Conservation (phyloP, 495 filamentous ascomycete genomes). For the Aspergillus affinis region DNA sequence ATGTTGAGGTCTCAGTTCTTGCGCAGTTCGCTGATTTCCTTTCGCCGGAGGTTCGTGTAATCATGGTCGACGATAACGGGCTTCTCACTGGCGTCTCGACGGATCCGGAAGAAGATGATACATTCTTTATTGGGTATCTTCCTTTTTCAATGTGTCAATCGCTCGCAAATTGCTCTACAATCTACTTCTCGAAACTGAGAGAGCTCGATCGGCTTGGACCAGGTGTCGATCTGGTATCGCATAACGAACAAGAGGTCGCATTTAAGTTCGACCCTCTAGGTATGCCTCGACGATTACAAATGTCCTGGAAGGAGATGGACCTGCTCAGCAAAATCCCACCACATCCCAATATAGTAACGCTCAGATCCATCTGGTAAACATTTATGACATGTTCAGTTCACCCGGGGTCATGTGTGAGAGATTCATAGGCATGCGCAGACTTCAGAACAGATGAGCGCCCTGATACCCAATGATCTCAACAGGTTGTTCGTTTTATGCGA, state of each 20-base stretch:
- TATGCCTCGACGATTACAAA: not conserved
- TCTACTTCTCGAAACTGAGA: not conserved
- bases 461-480: no score
- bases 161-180: not conserved
- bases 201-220: slow-evolving; percentile 1
- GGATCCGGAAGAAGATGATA: slow-evolving; percentile 3
- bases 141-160: not conserved
- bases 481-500: no score
- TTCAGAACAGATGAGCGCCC: no score
- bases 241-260: not conserved
- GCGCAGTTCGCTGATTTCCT: slow-evolving; percentile 1
- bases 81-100: not conserved
- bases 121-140: not conserved
- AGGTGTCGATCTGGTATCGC: not conserved
- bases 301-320: not conserved
- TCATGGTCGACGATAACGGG: slow-evolving; percentile 1
- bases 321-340: not conserved
- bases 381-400: no score
- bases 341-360: not conserved
- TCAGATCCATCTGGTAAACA: no score
- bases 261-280: not conserved
- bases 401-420: no score
- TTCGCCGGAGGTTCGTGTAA: not conserved
- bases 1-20: not conserved
- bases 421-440: no score